These are phyloP conservation scores for Penicillium italicum DNA, from an alignment of 2,329 filamentous ascomycete genomes.

Conservation along the genomic window DNA sequence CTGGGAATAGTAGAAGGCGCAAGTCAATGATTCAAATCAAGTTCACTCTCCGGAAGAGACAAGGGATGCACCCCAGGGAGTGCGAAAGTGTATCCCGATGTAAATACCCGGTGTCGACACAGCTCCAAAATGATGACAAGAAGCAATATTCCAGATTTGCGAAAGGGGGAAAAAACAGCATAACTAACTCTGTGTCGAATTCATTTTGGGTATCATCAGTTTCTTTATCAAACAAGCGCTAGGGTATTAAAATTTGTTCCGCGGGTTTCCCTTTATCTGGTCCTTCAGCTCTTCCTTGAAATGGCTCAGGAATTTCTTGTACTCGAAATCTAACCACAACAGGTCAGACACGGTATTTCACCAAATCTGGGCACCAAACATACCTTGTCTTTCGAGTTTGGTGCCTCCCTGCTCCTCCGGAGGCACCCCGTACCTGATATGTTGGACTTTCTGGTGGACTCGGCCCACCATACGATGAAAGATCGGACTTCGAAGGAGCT, in stretches of 20 bases:
- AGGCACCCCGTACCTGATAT: slow-evolving; percentile 41
- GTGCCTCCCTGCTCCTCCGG: slow-evolving; percentile 45
- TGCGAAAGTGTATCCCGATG: slow-evolving; percentile 21
- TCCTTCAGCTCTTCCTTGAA: slow-evolving; percentile 45
- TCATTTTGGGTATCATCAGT: slow-evolving; percentile 9
- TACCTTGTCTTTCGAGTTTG: slow-evolving; percentile 38
- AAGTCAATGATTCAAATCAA: neutral
- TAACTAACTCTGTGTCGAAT: slow-evolving; percentile 1
- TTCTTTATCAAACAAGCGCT: slow-evolving; percentile 9
- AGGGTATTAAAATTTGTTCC: slow-evolving; percentile 28
- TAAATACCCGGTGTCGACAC: slow-evolving; percentile 18
- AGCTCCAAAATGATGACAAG: neutral
- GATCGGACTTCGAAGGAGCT: slow-evolving; percentile 43
- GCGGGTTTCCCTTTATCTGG: slow-evolving; percentile 39
- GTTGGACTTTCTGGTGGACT: slow-evolving; percentile 43
- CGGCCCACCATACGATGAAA: slow-evolving; percentile 45
- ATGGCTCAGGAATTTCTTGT: slow-evolving; percentile 35
- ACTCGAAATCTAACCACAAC: slow-evolving; percentile 20
- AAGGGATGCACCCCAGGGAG: slow-evolving; percentile 22
- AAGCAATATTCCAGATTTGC: neutral
- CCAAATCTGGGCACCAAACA: neutral
- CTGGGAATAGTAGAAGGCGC: slow-evolving; percentile 12
- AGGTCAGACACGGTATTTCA: slow-evolving; percentile 3
- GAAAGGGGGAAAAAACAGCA: neutral
- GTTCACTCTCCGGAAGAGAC: slow-evolving; percentile 27